Base-by-base conservation (phyloP, 176 grass and related monocot genomes). In the Saccharum spontaneum region DNA sequence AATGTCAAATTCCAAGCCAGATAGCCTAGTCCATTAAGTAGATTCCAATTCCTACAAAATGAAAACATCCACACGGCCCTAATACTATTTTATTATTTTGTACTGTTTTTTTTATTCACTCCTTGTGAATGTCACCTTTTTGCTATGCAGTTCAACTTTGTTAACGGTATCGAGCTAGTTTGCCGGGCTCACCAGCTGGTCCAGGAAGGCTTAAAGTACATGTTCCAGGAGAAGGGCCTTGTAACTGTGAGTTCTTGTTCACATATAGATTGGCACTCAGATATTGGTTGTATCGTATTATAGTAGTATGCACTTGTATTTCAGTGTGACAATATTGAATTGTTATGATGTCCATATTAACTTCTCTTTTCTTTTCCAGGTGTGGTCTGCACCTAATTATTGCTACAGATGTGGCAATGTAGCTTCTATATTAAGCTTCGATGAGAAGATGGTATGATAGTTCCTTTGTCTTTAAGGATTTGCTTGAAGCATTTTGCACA, bases 171-270 rank as follows among this genome's bases (percentile, higher is more conserved):
- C 7, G 96, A 98, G 81, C 84, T 98, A 83, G 96, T 98, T 84
- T 98, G 93, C 64, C 96, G 96, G 31, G 96, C 96, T 69, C 96
- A 98, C 79, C 96, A 98, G 80, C 75, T 98, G 71, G 96, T 98
- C 67, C 96, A 98, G 88, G 96, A 98, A 91, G 96, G 96, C 7
- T 87, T 98, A 62, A 95, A 98, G 74, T 98, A 98, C 90, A 98
- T 98, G 96, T 98, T 98, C 79, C 94, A 97, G 69, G 96, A 98
- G 89, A 98, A 98, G 87, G 96, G 96, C 66, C 96, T 98, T 78
- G 96, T 98, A 54, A 98, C 96, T 78, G 96, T 98, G 67, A 94
- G 96, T 95, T 83, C 69, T 23, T 79, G 6, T 75, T 75, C 67
- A 40, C 69, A 28, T 68, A 39, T 54, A 26, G 5, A 54, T 54